These are phyloP conservation scores for Agaricus bisporus DNA, from an alignment of 768 basidiomycete genomes.

Conservation along the genomic window DNA sequence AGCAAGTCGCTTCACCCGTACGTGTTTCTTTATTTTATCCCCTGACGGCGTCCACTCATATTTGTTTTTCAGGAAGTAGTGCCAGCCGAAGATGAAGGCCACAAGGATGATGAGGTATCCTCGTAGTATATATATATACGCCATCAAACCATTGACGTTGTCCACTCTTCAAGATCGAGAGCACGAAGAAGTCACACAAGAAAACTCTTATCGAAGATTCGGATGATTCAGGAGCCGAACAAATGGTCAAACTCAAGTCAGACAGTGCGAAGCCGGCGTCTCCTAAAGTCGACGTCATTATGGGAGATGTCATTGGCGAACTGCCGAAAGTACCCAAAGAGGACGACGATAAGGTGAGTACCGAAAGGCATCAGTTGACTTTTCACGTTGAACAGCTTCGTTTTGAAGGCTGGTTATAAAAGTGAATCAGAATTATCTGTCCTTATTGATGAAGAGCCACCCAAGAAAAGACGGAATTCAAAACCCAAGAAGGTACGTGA, in stretches of 20 bases:
- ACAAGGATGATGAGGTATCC: neutral
- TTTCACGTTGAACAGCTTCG: neutral
- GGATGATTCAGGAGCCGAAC: neutral
- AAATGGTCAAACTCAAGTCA: neutral
- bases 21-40: neutral
- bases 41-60: neutral
- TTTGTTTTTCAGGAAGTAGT: neutral
- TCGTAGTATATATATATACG: neutral
- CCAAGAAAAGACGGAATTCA: slow-evolving; percentile 36
- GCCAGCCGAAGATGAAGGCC: neutral
- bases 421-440: slow-evolving; percentile 60
- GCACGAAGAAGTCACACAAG: neutral
- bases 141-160: neutral
- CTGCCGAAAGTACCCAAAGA: neutral
- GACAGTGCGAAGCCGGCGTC: neutral
- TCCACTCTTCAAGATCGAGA: too few species aligned
- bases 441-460: slow-evolving; percentile 55
- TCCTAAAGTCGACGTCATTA: neutral
- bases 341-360: slow-evolving; percentile 8
- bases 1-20: neutral
- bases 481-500: slow-evolving; percentile 25
- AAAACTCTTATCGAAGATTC: slow-evolving; percentile 1
- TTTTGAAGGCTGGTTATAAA: slow-evolving; percentile 17
- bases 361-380: too few species aligned
- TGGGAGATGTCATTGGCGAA: neutral